phyloP scores from a whole-genome alignment of 345 rosid species.

The Theobroma cacao region DNA sequence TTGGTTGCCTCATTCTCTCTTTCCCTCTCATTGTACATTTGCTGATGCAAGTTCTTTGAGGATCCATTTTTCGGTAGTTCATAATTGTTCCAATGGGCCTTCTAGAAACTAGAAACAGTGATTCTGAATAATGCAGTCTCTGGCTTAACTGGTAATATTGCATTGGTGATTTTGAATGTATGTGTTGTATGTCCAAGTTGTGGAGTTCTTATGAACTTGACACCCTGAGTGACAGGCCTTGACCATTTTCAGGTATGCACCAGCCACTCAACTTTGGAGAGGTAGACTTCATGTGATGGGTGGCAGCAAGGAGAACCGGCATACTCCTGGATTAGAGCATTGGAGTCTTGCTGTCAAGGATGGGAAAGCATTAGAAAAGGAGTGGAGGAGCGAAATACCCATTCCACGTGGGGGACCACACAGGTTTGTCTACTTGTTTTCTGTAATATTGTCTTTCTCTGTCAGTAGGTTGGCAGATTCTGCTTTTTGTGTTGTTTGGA shows the following conservation, averaged over 20 bases:
- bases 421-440: constrained; percentile 46
- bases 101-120: not conserved
- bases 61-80: not conserved
- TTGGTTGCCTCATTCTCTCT: not conserved
- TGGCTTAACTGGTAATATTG: not conserved
- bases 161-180: too few relatives aligned
- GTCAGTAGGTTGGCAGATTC: not conserved
- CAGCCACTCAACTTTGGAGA: constrained; percentile 96
- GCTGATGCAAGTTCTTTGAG: not conserved
- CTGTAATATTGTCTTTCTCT: not conserved
- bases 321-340: constrained; percentile 83
- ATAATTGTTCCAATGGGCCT: not conserved
- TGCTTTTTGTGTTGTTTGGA: not conserved
- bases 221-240: not conserved
- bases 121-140: not conserved
- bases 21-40: not conserved
- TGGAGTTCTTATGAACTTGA: not conserved
- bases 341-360: constrained; percentile 93
- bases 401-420: constrained; percentile 99
- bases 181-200: too few relatives aligned
- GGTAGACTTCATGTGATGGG: constrained; percentile 99
- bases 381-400: constrained; percentile 87
- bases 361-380: constrained; percentile 76
- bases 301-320: constrained; percentile 90
- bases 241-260: constrained; percentile 74